Evolutionary conservation across 305 asterid genomes (phyloP), one percentile per base, ranked within the genome.

Genomic region (Fraxinus sp.): DNA sequence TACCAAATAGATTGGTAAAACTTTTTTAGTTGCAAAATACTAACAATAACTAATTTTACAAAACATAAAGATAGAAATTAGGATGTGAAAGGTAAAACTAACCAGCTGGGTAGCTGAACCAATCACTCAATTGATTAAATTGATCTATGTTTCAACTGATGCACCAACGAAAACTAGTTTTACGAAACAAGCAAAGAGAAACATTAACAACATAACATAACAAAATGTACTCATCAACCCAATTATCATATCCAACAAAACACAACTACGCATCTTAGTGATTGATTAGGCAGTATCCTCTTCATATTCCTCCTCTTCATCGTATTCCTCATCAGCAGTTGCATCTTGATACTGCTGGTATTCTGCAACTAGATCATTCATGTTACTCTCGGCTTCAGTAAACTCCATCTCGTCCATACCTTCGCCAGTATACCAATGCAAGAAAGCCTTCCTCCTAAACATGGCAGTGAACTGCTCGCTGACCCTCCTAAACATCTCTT

Each of bases 281-380:
- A 28, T n/a, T n/a, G 30, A 59, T 20, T 59, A 59, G 28, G 26
- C 28, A 7, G 30, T 1, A 7, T 59, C 70, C 28, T 18, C 70
- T 7, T 59, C 57, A 0, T 59, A 59, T n/a, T 59, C 70, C 70
- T 20, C 70, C 22, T 59, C 70, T 18, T 59, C 70, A 6, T 59
- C 70, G 11, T 59, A 59, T 59, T 59, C 70, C 70, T 59, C 70
- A 59, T 59, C 70, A 59, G 70, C 70, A 59, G 70, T 20, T 20
- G 70, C 70, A 59, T 59, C 70, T 59, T 59, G 70, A 59, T 59
- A 59, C 28, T 59, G 70, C 70, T 59, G 70, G 70, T 59, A 59
- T 20, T 59, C 70, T 59, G 70, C 70, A 59, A 59, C 70, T 20
- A 59, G 8, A 59, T 59, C 70, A 59, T 59, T 59, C 70, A 59